Percentiles rank a stretch among this genome's conserved stretches.
Evolutionary conservation across 2,329 filamentous ascomycete genomes (phyloP).

Genomic region (Ophiosphaerella narmari): DNA sequence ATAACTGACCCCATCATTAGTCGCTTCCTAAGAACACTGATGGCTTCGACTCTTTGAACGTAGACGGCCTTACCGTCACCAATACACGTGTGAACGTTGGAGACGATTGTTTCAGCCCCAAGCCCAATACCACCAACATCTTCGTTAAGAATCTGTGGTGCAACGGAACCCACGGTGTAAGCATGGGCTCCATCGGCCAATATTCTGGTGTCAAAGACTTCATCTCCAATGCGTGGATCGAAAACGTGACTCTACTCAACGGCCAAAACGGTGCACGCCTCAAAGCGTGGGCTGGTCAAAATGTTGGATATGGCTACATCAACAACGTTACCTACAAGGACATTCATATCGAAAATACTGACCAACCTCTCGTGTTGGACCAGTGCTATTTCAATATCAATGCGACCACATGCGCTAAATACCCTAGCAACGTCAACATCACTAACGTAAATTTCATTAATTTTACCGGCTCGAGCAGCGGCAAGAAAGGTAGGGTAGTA

Average conservation of each 20-base stretch:
- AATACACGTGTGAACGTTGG: slow-evolving; percentile 44
- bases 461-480: slow-evolving; percentile 61
- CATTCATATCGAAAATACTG: slow-evolving; percentile 63
- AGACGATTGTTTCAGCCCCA: slow-evolving; percentile 40
- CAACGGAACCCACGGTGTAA: slow-evolving; percentile 41
- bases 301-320: slow-evolving; percentile 64
- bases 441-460: slow-evolving; percentile 64
- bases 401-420: slow-evolving; percentile 55
- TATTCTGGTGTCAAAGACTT: slow-evolving; percentile 39
- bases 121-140: slow-evolving; percentile 43
- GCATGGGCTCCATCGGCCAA: slow-evolving; percentile 40
- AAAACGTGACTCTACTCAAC: slow-evolving; percentile 63
- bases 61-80: slow-evolving; percentile 55
- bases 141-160: slow-evolving; percentile 41
- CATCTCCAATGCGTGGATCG: slow-evolving; percentile 55
- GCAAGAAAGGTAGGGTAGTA: slow-evolving; percentile 60
- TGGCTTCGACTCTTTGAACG: slow-evolving; percentile 65
- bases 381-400: slow-evolving; percentile 67
- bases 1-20: slow-evolving; percentile 12
- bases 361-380: slow-evolving; percentile 62
- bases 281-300: slow-evolving; percentile 64
- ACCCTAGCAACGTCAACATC: slow-evolving; percentile 63
- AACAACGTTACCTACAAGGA: slow-evolving; percentile 67
- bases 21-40: slow-evolving; percentile 64
- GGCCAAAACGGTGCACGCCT: slow-evolving; percentile 61